Evolutionary conservation across 2,329 filamentous ascomycete genomes (phyloP), one percentile per base, ranked within the genome.

Genomic region (Trichoderma hamatum): DNA sequence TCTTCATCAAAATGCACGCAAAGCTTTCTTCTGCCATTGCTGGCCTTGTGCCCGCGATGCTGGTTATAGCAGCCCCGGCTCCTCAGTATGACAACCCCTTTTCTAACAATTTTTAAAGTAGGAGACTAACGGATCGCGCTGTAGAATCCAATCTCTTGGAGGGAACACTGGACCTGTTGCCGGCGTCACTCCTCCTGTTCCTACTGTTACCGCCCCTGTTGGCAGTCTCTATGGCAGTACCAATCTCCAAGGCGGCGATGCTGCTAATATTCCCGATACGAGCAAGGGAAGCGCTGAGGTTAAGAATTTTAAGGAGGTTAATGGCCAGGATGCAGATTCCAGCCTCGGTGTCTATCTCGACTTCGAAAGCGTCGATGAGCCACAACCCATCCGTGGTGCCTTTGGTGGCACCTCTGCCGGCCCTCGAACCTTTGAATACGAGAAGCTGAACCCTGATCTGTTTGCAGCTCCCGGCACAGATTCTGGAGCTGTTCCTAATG

Each of bases 401-500:
- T 77, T 73, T 13, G 87, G 86, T 14, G 79, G 76, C 2, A 85
- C 83, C 1, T 85, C 88, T 72, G 82, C 85, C 7, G 86, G 86
- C 2, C 84, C 85, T 62, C 80, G 84, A 75, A 78, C 83, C 2
- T 80, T 81, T 55, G 78, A 79, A 49, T 84, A 88, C 62, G 84
- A 88, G 72, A 83, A 80, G 70, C 77, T 85, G 24, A 87, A 88
- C 71, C 84, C 85, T 6, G 86, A 89, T 71, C 77, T 84, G 19
- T 83, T 82, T 49, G 85, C 85, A 1, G 84, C 86, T 0, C 87
- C 86, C 0, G 82, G 80, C 0, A 86, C 85, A 0, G 87, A 89
- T 72, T 73, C 79, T 70, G 82, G 86, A 69, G 71, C 82, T 72
- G 77, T 84, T 1, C 76, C 80, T 4, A 81, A 85, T 56, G 80